Evolutionary conservation across 352 stramenopile species (phyloP), one percentile per base, ranked within the genome.

Genomic region (Phytophthora fragariaefolia): DNA sequence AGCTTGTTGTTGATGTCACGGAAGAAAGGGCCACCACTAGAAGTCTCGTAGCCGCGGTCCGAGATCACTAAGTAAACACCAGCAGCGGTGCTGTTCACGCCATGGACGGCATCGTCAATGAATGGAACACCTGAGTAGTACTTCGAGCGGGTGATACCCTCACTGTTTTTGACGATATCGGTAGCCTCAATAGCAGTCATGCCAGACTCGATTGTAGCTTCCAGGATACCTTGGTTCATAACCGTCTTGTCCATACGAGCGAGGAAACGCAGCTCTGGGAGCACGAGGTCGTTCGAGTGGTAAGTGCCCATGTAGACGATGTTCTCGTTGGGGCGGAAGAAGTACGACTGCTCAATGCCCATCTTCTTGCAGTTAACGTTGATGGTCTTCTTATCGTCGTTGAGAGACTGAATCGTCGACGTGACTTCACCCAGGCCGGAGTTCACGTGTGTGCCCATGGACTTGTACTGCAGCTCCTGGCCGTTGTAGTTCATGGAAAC

Each of bases 1-100:
- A 76, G 71, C 56, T 86, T 73, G 70, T 86, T 83, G 67, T 86
- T 86, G 57, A 86, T 86, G 51, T 86, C 78, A 30, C 76, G 73
- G 71, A 79, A 84, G 67, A 84, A 86, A 26, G 78, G 78, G 0
- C 78, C 78, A 22, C 65, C 62, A 12, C 62, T 77, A 10, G 78
- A 86, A 1, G 65, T 79, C 48, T 87, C 79, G 66, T 83, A 87
- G 30, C 63, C 69, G 22, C 45, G 58, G 6, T 79, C 65, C 6
- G 79, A 87, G 48, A 87, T 74, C 9, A 87, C 79, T 17, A 87
- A 77, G 63, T 83, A 85, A 8, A 85, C 74, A 30, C 79, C 76
- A 0, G 66, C 76, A 24, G 70, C 58, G 2, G 63, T 57, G 10
- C 76, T 77, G 17, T 58, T 69, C 12, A 84, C 79, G 7, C 79